Evolutionary conservation across 2,329 filamentous ascomycete species (phyloP).

Genomic region (Calonectria henricotiae): DNA sequence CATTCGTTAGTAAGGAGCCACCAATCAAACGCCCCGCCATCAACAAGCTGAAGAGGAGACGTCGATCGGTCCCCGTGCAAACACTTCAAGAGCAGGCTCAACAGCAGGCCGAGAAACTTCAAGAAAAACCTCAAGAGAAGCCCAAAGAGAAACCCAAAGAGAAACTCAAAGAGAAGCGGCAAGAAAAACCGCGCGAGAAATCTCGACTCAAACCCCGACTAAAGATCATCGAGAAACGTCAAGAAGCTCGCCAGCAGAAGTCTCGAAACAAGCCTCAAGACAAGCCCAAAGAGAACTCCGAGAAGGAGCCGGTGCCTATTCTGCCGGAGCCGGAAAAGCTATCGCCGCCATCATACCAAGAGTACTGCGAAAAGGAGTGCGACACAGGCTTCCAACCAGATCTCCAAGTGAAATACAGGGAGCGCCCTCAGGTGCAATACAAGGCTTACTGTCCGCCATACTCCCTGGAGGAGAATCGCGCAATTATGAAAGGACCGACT

Average conservation of each 20-base stretch:
- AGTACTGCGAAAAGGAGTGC: conserved; percentile 10
- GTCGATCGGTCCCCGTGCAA: conserved; percentile 28
- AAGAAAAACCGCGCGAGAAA: conserved; percentile 13
- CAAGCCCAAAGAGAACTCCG: background rate
- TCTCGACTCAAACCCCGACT: background rate
- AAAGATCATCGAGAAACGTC: background rate
- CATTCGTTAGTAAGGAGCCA: conserved; percentile 17
- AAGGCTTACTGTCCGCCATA: conserved; percentile 12
- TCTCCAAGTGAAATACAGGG: conserved; percentile 8
- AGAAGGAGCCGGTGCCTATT: background rate
- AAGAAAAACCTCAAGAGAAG: conserved; percentile 17
- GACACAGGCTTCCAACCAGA: conserved; percentile 5
- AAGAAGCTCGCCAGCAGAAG: background rate
- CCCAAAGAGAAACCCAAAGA: conserved; percentile 15
- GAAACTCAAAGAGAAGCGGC: conserved; percentile 36
- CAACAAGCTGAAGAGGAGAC: conserved; percentile 50
- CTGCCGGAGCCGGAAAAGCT: conserved; percentile 15
- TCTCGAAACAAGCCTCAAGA: background rate
- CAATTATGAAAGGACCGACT: conserved; percentile 48
- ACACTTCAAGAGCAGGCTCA: background rate
- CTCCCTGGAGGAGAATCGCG: conserved; percentile 6
- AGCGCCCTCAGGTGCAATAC: conserved; percentile 7
- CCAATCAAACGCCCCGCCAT: conserved; percentile 46
- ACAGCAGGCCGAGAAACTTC: conserved; percentile 1
- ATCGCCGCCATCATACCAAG: conserved; percentile 14